phyloP scores from a whole-genome alignment of 306 rosid genomes.

The Quercus glauca region DNA sequence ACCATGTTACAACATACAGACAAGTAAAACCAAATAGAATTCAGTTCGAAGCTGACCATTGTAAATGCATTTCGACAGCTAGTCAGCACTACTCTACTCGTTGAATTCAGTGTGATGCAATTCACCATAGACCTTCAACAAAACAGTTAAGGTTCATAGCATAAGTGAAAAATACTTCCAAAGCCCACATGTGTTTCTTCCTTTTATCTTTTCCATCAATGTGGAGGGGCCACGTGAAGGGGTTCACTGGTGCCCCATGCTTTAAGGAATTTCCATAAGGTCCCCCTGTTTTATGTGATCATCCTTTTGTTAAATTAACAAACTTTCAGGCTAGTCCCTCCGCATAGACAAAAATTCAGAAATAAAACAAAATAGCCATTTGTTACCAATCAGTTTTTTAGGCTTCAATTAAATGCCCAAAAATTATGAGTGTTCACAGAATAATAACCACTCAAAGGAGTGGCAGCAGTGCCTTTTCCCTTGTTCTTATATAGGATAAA shows the following conservation, averaged over 20 bases:
- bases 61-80: slow-evolving; percentile 96
- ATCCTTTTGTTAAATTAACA: not conserved
- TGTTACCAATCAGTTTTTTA: not conserved
- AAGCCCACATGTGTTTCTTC: not conserved
- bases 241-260: not conserved
- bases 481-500: not conserved
- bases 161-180: slow-evolving; percentile 6
- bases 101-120: slow-evolving; percentile 82
- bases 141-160: slow-evolving; percentile 1
- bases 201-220: slow-evolving; percentile 5
- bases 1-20: not conserved
- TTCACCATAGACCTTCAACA: slow-evolving; percentile 88
- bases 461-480: not conserved
- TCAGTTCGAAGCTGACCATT: slow-evolving; percentile 55
- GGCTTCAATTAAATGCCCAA: not conserved
- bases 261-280: not conserved
- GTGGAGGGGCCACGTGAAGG: not conserved
- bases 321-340: not conserved
- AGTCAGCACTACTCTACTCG: slow-evolving; percentile 89
- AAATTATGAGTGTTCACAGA: not conserved
- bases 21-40: slow-evolving; percentile 7
- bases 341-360: not conserved
- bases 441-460: not conserved
- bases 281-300: not conserved
- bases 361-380: not conserved